Percentiles rank a stretch among this genome's conserved stretches.
phyloP scores from a whole-genome alignment of 352 stramenopile species.

The Pythium brassicae region DNA sequence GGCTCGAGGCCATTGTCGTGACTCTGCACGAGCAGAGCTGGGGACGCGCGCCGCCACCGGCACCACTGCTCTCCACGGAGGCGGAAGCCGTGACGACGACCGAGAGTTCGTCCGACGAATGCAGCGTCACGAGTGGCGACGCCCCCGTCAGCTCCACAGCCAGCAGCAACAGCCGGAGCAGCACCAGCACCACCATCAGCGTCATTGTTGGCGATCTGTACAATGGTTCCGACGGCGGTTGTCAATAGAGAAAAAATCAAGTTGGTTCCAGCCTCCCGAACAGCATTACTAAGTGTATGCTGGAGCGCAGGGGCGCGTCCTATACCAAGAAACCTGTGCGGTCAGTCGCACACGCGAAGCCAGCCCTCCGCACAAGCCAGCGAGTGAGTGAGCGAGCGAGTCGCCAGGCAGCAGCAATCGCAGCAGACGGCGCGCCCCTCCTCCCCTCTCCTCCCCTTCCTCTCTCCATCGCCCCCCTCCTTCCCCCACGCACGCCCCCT shows the following conservation, averaged over 20 bases:
- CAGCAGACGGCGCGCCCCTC: too few species aligned
- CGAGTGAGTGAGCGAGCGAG: too few species aligned
- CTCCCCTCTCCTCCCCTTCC: neutral
- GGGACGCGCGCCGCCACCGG: neutral
- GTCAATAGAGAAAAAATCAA: neutral
- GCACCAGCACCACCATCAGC: neutral
- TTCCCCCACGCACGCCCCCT: neutral
- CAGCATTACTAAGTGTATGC: too few species aligned
- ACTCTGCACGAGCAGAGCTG: neutral
- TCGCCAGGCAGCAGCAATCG: too few species aligned
- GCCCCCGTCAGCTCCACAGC: too few species aligned
- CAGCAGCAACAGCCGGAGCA: neutral
- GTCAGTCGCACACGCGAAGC: too few species aligned
- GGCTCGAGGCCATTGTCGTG: slow-evolving; percentile 3
- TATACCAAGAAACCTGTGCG: too few species aligned
- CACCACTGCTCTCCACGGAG: neutral
- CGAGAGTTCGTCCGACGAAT: neutral
- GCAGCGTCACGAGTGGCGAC: too few species aligned
- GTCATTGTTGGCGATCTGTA: neutral
- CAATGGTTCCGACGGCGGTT: neutral
- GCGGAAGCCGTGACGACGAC: neutral
- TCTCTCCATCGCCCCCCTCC: neutral
- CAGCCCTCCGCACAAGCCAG: too few species aligned
- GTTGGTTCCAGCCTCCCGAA: neutral
- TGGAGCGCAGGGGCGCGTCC: too few species aligned